Percentiles rank a stretch among this genome's conserved stretches.
These are phyloP conservation scores for Rhodotorula diobovata DNA, from an alignment of 768 basidiomycete genomes.

Conservation along the genomic window DNA sequence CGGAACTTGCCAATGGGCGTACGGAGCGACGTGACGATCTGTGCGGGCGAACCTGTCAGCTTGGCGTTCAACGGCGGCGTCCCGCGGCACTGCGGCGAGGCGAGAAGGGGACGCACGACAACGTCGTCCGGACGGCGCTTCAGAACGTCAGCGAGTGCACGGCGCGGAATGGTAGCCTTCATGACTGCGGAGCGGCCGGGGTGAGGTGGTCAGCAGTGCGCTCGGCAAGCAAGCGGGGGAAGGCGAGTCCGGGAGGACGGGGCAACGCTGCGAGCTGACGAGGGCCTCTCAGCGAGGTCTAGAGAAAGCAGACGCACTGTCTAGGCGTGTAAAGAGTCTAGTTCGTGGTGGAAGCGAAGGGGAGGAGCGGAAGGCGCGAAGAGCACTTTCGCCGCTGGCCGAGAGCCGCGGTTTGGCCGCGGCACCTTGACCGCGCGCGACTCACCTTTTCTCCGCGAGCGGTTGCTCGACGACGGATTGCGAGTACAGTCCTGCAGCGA, in stretches of 20 bases:
- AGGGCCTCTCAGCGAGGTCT: no score
- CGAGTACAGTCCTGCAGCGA: not conserved
- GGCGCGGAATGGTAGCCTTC: conserved; percentile 13
- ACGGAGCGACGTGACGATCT: conserved; percentile 71
- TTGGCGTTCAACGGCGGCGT: not conserved
- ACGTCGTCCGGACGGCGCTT: conserved; percentile 33
- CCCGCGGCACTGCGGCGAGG: not conserved
- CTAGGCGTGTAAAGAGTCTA: not conserved
- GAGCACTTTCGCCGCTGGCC: no score
- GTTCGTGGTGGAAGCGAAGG: no score
- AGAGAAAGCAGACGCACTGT: not conserved
- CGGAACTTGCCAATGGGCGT: conserved; percentile 86
- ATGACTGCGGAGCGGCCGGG: not conserved
- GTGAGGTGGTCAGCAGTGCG: not conserved
- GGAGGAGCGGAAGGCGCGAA: conserved; percentile 17
- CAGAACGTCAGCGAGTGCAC: conserved; percentile 21
- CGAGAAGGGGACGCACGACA: conserved; percentile 10
- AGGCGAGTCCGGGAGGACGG: not conserved
- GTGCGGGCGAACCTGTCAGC: not conserved
- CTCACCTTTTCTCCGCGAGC: no score
- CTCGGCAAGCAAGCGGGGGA: not conserved
- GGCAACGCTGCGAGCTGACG: not conserved
- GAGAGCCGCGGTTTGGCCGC: no score
- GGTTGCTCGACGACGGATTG: no score
- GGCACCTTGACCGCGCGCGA: no score